These are phyloP conservation scores for Mucor plumbeus DNA, from an alignment of 371 early-diverging fungal species.

Conservation along the genomic window DNA sequence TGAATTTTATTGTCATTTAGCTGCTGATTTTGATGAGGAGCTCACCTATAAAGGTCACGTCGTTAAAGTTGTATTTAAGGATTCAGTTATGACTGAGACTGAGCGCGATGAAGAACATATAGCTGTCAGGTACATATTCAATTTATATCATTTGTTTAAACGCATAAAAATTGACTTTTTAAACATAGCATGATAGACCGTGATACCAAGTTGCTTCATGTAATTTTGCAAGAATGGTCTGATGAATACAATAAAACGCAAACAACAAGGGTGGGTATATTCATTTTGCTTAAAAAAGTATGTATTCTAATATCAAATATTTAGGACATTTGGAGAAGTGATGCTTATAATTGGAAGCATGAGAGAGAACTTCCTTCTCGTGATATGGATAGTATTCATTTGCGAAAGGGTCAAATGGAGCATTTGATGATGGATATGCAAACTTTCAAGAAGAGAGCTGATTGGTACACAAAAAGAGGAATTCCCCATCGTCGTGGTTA, in stretches of 20 bases:
- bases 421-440: constrained; percentile 39
- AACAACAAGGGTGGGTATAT: not conserved
- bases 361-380: constrained; percentile 24
- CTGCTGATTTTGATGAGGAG: constrained; percentile 24
- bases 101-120: constrained; percentile 7
- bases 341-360: not conserved
- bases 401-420: constrained; percentile 43
- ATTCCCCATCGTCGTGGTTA: constrained; percentile 93
- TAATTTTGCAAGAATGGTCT: constrained; percentile 29
- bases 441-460: constrained; percentile 31
- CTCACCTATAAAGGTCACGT: constrained; percentile 36
- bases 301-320: not conserved
- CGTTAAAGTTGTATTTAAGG: constrained; percentile 15
- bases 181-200: constrained; percentile 7
- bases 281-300: too few species aligned
- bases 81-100: not conserved
- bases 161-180: not conserved
- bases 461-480: constrained; percentile 89
- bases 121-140: constrained; percentile 8
- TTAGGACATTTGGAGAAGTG: not conserved
- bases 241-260: constrained; percentile 31
- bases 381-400: constrained; percentile 35
- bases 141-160: not conserved
- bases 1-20: not conserved
- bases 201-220: constrained; percentile 8